These are phyloP conservation scores for Zizania palustris DNA, from an alignment of 202 grass and related monocot genomes.

Conservation along the genomic window DNA sequence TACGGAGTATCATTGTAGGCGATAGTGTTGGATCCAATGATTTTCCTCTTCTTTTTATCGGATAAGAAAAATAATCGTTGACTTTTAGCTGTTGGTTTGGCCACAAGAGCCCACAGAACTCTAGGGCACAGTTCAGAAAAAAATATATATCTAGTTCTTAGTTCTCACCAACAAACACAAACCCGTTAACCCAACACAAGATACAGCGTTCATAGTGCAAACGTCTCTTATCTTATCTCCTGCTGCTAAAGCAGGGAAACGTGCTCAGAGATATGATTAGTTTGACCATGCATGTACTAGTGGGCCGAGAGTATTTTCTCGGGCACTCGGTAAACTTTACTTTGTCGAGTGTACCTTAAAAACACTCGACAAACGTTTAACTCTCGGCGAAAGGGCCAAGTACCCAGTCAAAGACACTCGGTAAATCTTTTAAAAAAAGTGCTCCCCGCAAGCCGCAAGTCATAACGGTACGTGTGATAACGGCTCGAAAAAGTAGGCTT, in stretches of 20 bases:
- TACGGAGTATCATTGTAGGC: not conserved
- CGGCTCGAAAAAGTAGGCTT: too few relatives aligned
- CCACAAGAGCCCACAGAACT: not conserved
- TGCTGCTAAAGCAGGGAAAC: not conserved
- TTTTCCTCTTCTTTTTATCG: not conserved
- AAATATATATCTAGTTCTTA: too few relatives aligned
- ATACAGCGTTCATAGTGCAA: not conserved
- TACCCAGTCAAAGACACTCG: too few relatives aligned
- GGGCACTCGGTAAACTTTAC: too few relatives aligned
- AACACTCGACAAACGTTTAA: too few relatives aligned
- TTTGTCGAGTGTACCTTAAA: too few relatives aligned
- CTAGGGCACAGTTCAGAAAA: not conserved
- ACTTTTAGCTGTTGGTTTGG: not conserved
- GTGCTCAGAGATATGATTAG: not conserved
- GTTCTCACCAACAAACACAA: not conserved
- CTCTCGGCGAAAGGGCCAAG: too few relatives aligned
- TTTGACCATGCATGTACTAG: slow-evolving; percentile 23
- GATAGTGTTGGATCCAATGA: not conserved
- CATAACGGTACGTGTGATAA: too few relatives aligned
- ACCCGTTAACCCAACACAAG: not conserved
- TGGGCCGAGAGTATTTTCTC: too few relatives aligned
- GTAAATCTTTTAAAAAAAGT: too few relatives aligned
- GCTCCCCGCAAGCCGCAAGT: too few relatives aligned
- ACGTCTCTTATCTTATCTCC: slow-evolving; percentile 16
- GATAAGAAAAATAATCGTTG: not conserved